phyloP scores from a whole-genome alignment of 1,284 basidiomycete genomes.

The Malassezia japonica region DNA sequence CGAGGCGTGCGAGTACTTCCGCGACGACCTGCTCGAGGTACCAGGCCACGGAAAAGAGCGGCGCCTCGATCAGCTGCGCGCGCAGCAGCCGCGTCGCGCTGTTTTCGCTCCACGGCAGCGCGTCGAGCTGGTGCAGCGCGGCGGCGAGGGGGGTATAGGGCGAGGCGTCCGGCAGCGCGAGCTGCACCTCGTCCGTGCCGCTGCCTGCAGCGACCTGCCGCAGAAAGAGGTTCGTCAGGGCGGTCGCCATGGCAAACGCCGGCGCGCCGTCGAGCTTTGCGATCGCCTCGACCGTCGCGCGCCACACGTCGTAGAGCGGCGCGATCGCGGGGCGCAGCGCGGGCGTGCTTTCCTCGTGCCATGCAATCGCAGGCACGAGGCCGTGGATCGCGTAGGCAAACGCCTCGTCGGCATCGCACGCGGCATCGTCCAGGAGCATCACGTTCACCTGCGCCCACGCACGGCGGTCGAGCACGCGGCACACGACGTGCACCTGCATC shows the following conservation, averaged over 20 bases:
- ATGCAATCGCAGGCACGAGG: background rate
- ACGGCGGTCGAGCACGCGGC: background rate
- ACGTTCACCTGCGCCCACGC: background rate
- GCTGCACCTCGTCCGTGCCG: background rate
- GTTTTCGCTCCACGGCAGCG: constrained; percentile 1
- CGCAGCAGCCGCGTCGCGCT: background rate
- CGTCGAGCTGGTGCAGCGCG: constrained; percentile 7
- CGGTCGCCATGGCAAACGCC: constrained; percentile 1
- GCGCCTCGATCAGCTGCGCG: background rate
- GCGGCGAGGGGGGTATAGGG: constrained; percentile 1
- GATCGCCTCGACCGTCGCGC: background rate
- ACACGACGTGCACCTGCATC: background rate
- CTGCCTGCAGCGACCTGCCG: background rate
- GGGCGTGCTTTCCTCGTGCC: background rate
- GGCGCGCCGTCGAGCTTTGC: background rate
- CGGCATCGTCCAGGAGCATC: constrained; percentile 7
- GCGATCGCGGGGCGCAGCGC: background rate
- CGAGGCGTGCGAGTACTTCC: background rate
- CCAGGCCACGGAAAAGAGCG: background rate
- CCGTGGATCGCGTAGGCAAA: background rate
- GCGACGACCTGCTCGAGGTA: background rate
- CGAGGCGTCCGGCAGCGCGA: background rate
- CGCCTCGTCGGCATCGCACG: constrained; percentile 2
- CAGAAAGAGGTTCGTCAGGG: constrained; percentile 10
- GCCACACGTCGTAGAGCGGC: constrained; percentile 8